Evolutionary conservation across 2,329 filamentous ascomycete species (phyloP), one percentile per base, ranked within the genome.

Genomic region (Penicillium sp.): DNA sequence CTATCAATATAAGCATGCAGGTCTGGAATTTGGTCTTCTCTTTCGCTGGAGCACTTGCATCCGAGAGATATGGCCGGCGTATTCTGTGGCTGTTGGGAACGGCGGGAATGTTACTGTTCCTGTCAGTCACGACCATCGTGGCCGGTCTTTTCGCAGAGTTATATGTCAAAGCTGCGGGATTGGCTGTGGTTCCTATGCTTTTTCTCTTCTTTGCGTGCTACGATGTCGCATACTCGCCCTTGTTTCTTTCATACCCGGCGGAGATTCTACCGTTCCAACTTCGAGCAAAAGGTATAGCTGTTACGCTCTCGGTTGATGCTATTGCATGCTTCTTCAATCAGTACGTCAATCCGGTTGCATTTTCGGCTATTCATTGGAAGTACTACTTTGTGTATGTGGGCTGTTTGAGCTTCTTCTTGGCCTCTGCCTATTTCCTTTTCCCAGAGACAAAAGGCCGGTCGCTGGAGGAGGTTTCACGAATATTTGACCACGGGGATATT

Each of bases 261-360:
- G 65, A 67, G 53, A 67, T 63, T 15, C 63, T 65, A 12, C 71
- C 71, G 0, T 74, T 63, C 51, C 60, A 63, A 15, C 58, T 72
- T 10, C 69, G 72, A 6, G 61, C 67, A 23, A 65, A 66, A 48
- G 71, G 68, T 5, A 54, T 68, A 32, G 62, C 66, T 25, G 52
- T 65, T 23, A 61, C 55, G 12, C 54, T 64, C 12, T 32, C 58
- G 52, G 44, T 64, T 44, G 59, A 64, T 62, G 57, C 58, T 1
- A 43, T 61, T 3, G 63, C 60, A 4, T 57, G 66, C 60, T 62
- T 59, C 39, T 73, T 74, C 57, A 74, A 74, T 54, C 66, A 67
- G 46, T 74, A 70, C 45, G 71, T 70, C 32, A 74, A 74, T 50
- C 73, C 73, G 0, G 68, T 75, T 4, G 72, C 68, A 0, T 65